These are phyloP conservation scores for Macrocybe gigantea DNA, from an alignment of 768 basidiomycete genomes.

Conservation along the genomic window DNA sequence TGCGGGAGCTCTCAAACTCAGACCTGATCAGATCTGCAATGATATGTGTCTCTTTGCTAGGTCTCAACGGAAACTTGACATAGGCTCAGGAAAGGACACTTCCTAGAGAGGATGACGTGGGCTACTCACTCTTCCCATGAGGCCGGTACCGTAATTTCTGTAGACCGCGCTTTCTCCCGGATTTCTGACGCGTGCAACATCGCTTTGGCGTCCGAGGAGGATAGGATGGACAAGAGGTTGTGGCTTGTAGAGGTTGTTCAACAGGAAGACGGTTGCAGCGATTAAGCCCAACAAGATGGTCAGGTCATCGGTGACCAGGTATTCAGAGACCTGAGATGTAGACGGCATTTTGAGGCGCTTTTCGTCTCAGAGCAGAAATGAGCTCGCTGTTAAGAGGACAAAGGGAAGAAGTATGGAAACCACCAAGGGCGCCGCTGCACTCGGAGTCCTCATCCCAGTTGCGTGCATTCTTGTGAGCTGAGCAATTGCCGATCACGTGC, in stretches of 20 bases:
- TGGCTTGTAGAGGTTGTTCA: conserved; percentile 75
- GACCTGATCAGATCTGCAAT: conserved; percentile 62
- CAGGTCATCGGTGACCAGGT: conserved; percentile 71
- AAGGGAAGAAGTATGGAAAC: too few species aligned
- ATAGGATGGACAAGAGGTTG: conserved; percentile 92
- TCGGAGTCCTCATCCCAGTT: too few species aligned
- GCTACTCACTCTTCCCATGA: conserved; percentile 61
- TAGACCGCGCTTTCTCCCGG: conserved; percentile 83
- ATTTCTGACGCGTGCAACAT: conserved; percentile 77
- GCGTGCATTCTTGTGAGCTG: too few species aligned
- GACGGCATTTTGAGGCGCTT: conserved; percentile 18
- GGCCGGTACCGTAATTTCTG: conserved; percentile 83
- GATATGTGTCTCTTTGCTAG: conserved; percentile 65
- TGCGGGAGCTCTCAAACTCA: conserved; percentile 61
- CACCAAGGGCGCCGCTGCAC: too few species aligned
- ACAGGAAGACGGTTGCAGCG: conserved; percentile 68
- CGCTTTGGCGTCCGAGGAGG: conserved; percentile 86
- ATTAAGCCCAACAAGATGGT: conserved; percentile 74
- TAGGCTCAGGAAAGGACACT: conserved; percentile 1
- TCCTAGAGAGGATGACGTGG: conserved; percentile 16
- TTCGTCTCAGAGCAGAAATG: too few species aligned
- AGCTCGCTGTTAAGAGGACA: too few species aligned
- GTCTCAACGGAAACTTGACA: conserved; percentile 64
- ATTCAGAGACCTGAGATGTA: conserved; percentile 37
- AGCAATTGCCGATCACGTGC: too few species aligned